A percentile compares a stretch with the other conserved stretches of the same genome.
phyloP scores from a whole-genome alignment of 257 asterid genomes.

The Ilex aquifolium region DNA sequence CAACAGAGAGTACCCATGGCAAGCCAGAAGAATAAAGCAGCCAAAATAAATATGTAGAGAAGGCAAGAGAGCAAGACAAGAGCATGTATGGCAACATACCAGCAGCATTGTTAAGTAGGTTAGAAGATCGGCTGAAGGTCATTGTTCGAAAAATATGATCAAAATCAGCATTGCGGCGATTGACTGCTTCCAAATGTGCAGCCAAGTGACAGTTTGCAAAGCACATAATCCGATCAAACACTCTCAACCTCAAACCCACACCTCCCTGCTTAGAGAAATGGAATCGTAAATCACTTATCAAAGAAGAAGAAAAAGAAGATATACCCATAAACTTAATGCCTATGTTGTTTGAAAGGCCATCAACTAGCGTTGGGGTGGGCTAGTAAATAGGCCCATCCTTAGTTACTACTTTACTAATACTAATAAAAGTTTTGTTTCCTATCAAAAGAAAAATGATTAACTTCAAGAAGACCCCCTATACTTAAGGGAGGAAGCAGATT shows the following conservation, averaged over 20 bases:
- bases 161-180: slow-evolving; percentile 85
- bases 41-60: slow-evolving; percentile 67
- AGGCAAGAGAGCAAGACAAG: slow-evolving; percentile 66
- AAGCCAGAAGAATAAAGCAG: slow-evolving; percentile 72
- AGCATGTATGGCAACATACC: slow-evolving; percentile 80
- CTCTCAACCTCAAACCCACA: slow-evolving; percentile 91
- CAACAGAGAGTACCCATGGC: slow-evolving; percentile 67
- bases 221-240: slow-evolving; percentile 80
- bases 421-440: too few species aligned
- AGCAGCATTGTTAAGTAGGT: slow-evolving; percentile 51
- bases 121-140: slow-evolving; percentile 70
- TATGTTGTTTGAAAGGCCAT: too few species aligned
- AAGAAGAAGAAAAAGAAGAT: not conserved
- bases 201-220: slow-evolving; percentile 89
- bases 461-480: too few species aligned
- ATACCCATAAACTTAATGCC: too few species aligned
- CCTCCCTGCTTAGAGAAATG: slow-evolving; percentile 66
- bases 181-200: slow-evolving; percentile 97
- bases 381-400: too few species aligned
- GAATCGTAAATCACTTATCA: not conserved
- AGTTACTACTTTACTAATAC: too few species aligned
- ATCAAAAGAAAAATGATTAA: too few species aligned
- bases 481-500: too few species aligned
- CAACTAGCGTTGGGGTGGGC: too few species aligned
- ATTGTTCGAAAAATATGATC: slow-evolving; percentile 78